These are phyloP conservation scores for Backusella luteola DNA, from an alignment of 192 early-diverging fungal species.

Conservation along the genomic window DNA sequence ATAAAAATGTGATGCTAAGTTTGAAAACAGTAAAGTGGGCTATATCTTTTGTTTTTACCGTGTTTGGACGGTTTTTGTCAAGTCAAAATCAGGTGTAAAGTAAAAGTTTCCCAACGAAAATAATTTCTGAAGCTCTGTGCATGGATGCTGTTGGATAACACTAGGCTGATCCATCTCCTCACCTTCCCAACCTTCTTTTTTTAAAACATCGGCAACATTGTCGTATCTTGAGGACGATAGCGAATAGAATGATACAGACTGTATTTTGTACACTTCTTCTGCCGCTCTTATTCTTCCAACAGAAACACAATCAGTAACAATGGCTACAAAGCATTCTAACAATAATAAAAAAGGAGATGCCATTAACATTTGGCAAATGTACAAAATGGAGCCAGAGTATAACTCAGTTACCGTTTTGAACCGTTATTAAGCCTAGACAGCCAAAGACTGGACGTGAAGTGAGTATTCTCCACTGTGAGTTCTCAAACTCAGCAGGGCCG, in stretches of 20 bases:
- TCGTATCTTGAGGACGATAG: constrained; percentile 75
- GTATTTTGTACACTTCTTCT: constrained; percentile 68
- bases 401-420: constrained; percentile 46
- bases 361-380: not conserved
- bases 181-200: constrained; percentile 37
- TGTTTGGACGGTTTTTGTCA: constrained; percentile 78
- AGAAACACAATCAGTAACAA: constrained; percentile 63
- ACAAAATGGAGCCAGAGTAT: not conserved
- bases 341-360: not conserved
- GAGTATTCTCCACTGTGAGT: constrained; percentile 39
- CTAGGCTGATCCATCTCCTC: constrained; percentile 38
- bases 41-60: constrained; percentile 46
- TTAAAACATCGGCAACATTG: constrained; percentile 34
- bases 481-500: constrained; percentile 37
- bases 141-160: constrained; percentile 65
- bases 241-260: constrained; percentile 75
- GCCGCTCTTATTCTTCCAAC: constrained; percentile 59
- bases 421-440: constrained; percentile 51
- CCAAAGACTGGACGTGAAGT: constrained; percentile 51
- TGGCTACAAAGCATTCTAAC: constrained; percentile 67
- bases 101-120: constrained; percentile 91
- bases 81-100: constrained; percentile 85
- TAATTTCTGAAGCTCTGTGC: constrained; percentile 69
- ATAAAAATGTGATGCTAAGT: not conserved
- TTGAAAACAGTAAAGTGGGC: not conserved